Evolutionary conservation across 2,329 filamentous ascomycete species (phyloP).

Genomic region (Proliferodiscus dingleyae): DNA sequence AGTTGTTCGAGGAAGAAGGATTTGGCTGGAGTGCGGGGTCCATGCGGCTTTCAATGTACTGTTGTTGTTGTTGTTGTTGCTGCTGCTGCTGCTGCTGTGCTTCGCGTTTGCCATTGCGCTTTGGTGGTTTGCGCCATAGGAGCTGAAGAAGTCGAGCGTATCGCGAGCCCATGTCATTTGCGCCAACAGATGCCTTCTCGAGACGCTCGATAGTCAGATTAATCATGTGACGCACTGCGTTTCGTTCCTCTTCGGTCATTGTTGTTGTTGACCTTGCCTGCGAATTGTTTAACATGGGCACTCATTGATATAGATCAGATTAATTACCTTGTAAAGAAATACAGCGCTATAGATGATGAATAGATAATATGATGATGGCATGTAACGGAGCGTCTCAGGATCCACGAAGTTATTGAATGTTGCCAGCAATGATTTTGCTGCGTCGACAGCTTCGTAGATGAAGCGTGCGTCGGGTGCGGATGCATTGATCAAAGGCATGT

Average conservation of each 20-base stretch:
- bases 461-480: constrained; percentile 60
- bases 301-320: constrained; percentile 50
- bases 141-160: constrained; percentile 57
- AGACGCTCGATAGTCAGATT: constrained; percentile 54
- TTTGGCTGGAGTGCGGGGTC: neutral
- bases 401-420: constrained; percentile 57
- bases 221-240: constrained; percentile 53
- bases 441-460: constrained; percentile 62
- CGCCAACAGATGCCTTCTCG: constrained; percentile 51
- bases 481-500: constrained; percentile 34
- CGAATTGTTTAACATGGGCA: neutral
- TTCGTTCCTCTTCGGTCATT: constrained; percentile 25
- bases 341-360: constrained; percentile 60
- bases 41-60: neutral
- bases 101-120: constrained; percentile 6
- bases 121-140: constrained; percentile 46
- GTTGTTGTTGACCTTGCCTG: constrained; percentile 25
- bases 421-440: constrained; percentile 56
- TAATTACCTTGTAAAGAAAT: constrained; percentile 59
- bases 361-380: constrained; percentile 60
- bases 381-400: constrained; percentile 55
- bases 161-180: constrained; percentile 55
- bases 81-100: neutral
- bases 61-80: neutral
- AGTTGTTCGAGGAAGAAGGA: neutral